phyloP scores from a whole-genome alignment of 306 rosid genomes.

The Lupinus albus region DNA sequence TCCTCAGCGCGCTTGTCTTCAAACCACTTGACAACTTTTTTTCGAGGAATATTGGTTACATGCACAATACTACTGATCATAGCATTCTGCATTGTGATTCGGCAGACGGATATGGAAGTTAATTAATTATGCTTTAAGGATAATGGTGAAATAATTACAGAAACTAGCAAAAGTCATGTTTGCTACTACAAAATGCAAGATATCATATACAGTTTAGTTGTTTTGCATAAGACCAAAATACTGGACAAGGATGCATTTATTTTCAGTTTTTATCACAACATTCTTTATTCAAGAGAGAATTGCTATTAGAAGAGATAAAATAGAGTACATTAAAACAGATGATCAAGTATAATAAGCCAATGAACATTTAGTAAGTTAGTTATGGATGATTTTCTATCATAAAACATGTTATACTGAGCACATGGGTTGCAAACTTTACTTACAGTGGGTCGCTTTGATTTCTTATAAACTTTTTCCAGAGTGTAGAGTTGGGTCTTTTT shows the following conservation, averaged over 20 bases:
- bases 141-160: constrained; percentile 2
- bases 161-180: constrained; percentile 29
- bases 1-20: constrained; percentile 87
- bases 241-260: too few species aligned
- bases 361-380: not conserved
- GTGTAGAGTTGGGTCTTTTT: constrained; percentile 80
- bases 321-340: not conserved
- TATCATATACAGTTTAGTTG: not conserved
- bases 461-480: constrained; percentile 71
- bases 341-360: not conserved
- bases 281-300: not conserved
- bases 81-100: constrained; percentile 65
- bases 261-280: constrained; percentile 9
- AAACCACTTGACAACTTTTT: constrained; percentile 83
- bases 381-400: constrained; percentile 11
- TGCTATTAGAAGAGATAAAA: not conserved
- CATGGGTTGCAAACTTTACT: constrained; percentile 49
- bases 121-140: not conserved
- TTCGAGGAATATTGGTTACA: constrained; percentile 83
- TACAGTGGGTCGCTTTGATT: constrained; percentile 92
- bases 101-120: constrained; percentile 18
- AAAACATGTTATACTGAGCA: constrained; percentile 24
- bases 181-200: constrained; percentile 17
- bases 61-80: constrained; percentile 83
- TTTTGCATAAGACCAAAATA: constrained; percentile 11